A percentile compares a stretch with the other conserved stretches of the same genome.
Evolutionary conservation across 257 asterid species (phyloP).

Genomic region (Capsicum chinense): DNA sequence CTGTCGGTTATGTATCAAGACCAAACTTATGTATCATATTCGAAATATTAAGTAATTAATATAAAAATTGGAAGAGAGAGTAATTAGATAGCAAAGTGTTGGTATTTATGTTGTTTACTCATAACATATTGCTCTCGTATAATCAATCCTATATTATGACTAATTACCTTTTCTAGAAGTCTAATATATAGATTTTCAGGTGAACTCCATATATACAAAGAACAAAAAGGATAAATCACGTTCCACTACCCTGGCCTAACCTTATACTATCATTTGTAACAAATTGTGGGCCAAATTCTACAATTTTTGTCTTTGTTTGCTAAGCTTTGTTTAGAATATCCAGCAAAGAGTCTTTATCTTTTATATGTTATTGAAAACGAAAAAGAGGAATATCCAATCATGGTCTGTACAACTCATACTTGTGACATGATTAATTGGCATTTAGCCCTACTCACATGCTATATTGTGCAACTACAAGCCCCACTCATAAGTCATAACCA

Average conservation of each 20-base stretch:
- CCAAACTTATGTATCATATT: no score
- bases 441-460: constrained; percentile 32
- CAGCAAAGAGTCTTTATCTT: constrained; percentile 2
- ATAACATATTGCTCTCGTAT: not conserved
- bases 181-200: not conserved
- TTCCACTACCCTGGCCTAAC: not conserved
- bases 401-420: constrained; percentile 26
- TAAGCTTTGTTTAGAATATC: constrained; percentile 5
- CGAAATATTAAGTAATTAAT: no score
- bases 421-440: constrained; percentile 25
- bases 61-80: no score
- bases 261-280: not conserved
- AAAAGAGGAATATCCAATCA: constrained; percentile 17
- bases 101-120: no score
- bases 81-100: no score
- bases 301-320: not conserved
- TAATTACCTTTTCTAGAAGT: not conserved
- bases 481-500: not conserved
- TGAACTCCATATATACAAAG: not conserved
- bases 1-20: no score
- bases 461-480: not conserved
- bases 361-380: no score
- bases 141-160: not conserved
- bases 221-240: not conserved
- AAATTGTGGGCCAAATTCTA: constrained; percentile 19